phyloP scores from a whole-genome alignment of 2,329 filamentous ascomycete species.

The Eutypella sp. region DNA sequence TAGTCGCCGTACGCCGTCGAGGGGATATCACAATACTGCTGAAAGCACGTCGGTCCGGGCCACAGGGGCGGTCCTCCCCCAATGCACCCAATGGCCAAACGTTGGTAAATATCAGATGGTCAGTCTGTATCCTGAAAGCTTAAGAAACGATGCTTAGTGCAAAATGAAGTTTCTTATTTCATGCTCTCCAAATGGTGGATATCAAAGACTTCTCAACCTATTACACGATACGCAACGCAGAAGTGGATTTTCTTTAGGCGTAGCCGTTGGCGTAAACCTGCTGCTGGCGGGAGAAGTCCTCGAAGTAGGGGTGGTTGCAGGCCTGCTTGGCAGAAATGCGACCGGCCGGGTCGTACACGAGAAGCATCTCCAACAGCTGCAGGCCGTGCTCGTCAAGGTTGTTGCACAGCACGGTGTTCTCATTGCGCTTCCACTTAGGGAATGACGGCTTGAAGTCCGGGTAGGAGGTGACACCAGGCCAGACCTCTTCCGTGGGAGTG shows the following conservation, averaged over 20 bases:
- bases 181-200: background rate
- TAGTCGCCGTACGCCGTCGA: too few species aligned
- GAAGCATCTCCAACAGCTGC: conserved; percentile 63
- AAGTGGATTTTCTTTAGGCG: conserved; percentile 10
- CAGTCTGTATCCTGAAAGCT: conserved; percentile 1
- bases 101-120: background rate
- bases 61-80: too few species aligned
- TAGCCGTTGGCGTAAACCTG: conserved; percentile 18
- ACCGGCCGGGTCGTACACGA: conserved; percentile 82
- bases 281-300: conserved; percentile 26
- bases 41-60: too few species aligned
- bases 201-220: background rate
- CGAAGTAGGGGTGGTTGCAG: conserved; percentile 79
- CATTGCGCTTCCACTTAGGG: conserved; percentile 80
- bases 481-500: conserved; percentile 74
- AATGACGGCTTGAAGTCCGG: conserved; percentile 91
- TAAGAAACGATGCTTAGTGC: background rate
- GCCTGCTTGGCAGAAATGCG: conserved; percentile 88
- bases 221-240: background rate
- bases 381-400: conserved; percentile 68
- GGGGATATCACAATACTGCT: too few species aligned
- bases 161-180: too few species aligned
- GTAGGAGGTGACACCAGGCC: conserved; percentile 92
- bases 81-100: background rate
- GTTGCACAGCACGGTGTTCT: conserved; percentile 59